phyloP scores from a whole-genome alignment of 1,284 basidiomycete genomes.

The Ceratorhiza oryzae-sativae region DNA sequence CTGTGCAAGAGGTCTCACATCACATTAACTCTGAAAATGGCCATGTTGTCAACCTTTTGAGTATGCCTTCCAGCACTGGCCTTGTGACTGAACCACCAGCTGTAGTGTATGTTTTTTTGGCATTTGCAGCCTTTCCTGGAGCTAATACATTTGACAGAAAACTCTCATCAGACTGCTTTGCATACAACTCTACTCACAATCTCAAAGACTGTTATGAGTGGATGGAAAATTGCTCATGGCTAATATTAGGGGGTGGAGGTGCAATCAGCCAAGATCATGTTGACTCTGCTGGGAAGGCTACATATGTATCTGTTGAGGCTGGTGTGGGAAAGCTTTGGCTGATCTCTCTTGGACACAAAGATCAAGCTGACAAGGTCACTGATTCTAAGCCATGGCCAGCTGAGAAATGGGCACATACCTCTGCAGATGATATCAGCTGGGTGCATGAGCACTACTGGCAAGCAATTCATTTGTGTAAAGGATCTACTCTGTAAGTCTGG shows the following conservation, averaged over 20 bases:
- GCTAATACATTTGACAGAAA: background rate
- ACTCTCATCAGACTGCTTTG: background rate
- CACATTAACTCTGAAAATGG: background rate
- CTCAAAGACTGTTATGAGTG: background rate
- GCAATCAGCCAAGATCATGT: constrained; percentile 4
- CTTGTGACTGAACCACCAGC: background rate
- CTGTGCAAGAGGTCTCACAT: background rate
- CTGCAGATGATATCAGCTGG: background rate
- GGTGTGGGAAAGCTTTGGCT: background rate
- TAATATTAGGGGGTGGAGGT: background rate
- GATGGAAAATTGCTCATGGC: background rate
- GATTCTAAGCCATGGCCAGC: no score
- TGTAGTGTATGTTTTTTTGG: background rate
- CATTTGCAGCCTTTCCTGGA: no score
- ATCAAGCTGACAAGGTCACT: no score
- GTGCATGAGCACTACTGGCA: background rate
- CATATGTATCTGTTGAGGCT: background rate
- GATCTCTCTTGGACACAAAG: background rate
- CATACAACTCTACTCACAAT: background rate
- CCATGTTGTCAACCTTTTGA: background rate
- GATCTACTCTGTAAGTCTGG: background rate
- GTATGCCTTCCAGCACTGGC: background rate
- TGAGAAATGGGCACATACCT: no score
- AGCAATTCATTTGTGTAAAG: background rate
- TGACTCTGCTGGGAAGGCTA: background rate